Evolutionary conservation across 805 yeast species (phyloP).

Genomic region (Metschnikowia arizonensis): DNA sequence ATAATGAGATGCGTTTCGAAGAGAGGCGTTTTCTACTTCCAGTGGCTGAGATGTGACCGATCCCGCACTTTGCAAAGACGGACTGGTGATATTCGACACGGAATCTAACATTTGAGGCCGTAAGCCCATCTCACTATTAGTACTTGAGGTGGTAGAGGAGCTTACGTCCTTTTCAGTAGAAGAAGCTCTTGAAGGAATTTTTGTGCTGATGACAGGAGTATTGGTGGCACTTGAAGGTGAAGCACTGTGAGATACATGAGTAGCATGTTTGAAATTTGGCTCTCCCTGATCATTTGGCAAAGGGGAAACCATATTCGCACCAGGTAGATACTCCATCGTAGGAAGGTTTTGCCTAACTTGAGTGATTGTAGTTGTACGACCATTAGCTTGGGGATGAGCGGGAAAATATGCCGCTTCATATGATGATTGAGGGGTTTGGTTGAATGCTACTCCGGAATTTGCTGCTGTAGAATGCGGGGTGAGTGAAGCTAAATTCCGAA

Average conservation of each 20-base stretch:
- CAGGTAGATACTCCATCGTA: background rate
- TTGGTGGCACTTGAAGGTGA: background rate
- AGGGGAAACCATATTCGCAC: background rate
- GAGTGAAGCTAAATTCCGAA: background rate
- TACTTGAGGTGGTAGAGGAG: background rate
- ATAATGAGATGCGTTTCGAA: background rate
- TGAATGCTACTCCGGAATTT: background rate
- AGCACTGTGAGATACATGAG: background rate
- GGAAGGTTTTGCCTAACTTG: background rate
- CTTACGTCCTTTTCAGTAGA: background rate
- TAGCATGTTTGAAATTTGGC: background rate
- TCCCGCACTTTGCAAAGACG: slow-evolving; percentile 2
- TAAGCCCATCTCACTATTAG: slow-evolving; percentile 1
- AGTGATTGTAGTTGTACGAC: background rate
- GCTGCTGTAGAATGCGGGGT: background rate
- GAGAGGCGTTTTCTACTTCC: background rate
- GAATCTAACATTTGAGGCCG: background rate
- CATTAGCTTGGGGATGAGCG: background rate
- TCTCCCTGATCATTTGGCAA: background rate
- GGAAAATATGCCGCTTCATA: background rate
- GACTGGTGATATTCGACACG: background rate
- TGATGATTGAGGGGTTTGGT: background rate
- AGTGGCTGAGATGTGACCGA: background rate
- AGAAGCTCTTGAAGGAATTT: background rate
- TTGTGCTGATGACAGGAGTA: background rate